A percentile compares a stretch with the other conserved stretches of the same genome.
These are phyloP conservation scores for Neobulgaria alba DNA, from an alignment of 2,329 filamentous ascomycete species.

Conservation along the genomic window DNA sequence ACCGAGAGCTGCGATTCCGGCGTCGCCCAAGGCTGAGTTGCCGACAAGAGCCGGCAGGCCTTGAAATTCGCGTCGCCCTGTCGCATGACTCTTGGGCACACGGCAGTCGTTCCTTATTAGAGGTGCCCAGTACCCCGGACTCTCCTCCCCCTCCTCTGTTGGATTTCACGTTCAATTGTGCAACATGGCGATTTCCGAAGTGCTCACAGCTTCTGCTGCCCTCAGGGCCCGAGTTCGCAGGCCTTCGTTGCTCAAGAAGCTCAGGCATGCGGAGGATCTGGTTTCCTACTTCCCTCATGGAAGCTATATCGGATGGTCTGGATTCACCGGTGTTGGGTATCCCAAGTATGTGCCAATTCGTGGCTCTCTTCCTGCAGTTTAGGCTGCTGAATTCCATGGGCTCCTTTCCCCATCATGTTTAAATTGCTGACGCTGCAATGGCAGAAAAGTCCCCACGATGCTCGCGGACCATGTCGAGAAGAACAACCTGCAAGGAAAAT, in stretches of 20 bases:
- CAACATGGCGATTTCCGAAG: conserved; percentile 22
- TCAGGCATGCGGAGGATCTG: conserved; percentile 70
- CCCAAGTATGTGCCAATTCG: conserved; percentile 55
- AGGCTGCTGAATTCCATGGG: not conserved
- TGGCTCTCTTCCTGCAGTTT: not conserved
- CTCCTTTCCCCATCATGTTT: conserved; percentile 1
- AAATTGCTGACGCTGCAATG: conserved; percentile 12
- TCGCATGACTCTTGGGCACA: no score
- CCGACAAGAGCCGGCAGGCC: no score
- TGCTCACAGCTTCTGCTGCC: conserved; percentile 34
- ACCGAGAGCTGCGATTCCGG: no score
- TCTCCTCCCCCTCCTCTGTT: not conserved
- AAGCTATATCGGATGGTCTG: conserved; percentile 84
- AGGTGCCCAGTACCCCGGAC: not conserved
- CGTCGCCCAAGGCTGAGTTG: no score
- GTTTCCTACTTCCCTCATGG: conserved; percentile 75
- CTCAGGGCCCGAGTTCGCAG: conserved; percentile 68
- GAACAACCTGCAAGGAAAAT: conserved; percentile 73
- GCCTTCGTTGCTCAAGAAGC: conserved; percentile 71
- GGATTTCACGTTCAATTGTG: not conserved
- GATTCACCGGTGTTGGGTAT: conserved; percentile 85
- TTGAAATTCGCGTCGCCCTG: no score
- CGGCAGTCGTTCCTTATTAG: not conserved
- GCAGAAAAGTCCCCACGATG: conserved; percentile 71
- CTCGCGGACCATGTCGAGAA: conserved; percentile 84